Evolutionary conservation across 345 rosid species (phyloP).

Genomic region (Stellera chamaejasme): DNA sequence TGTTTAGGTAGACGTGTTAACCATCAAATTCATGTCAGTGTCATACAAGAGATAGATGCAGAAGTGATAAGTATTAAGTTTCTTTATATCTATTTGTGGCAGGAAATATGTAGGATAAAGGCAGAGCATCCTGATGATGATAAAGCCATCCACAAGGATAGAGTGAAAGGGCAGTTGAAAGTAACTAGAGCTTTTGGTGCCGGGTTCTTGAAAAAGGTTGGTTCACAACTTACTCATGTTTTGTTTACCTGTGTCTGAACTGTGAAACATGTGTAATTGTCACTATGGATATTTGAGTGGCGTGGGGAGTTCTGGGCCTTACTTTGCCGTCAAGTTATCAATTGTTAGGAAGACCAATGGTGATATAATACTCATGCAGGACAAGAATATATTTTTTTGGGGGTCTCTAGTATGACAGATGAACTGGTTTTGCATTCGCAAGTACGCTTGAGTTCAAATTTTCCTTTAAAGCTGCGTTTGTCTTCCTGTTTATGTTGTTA

Average conservation of each 20-base stretch:
- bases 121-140: constrained; percentile 83
- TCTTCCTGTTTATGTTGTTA: too few species aligned
- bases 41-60: constrained; percentile 1
- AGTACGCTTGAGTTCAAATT: too few species aligned
- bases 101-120: constrained; percentile 78
- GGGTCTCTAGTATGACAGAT: too few species aligned
- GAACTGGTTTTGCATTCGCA: too few species aligned
- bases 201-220: constrained; percentile 89
- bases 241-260: neutral
- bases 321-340: too few species aligned
- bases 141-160: constrained; percentile 70
- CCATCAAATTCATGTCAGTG: neutral
- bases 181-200: constrained; percentile 97
- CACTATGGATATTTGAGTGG: neutral
- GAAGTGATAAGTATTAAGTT: constrained; percentile 5
- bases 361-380: too few species aligned
- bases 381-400: too few species aligned
- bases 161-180: constrained; percentile 93
- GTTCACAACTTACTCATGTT: constrained; percentile 10
- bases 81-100: constrained; percentile 21
- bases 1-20: neutral
- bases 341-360: too few species aligned
- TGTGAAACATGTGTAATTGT: too few species aligned
- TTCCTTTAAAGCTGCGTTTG: too few species aligned
- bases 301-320: too few species aligned